A percentile compares a stretch with the other conserved stretches of the same genome.
Evolutionary conservation across 495 filamentous ascomycete genomes (phyloP).

Genomic region (Stereocaulon alpinum): DNA sequence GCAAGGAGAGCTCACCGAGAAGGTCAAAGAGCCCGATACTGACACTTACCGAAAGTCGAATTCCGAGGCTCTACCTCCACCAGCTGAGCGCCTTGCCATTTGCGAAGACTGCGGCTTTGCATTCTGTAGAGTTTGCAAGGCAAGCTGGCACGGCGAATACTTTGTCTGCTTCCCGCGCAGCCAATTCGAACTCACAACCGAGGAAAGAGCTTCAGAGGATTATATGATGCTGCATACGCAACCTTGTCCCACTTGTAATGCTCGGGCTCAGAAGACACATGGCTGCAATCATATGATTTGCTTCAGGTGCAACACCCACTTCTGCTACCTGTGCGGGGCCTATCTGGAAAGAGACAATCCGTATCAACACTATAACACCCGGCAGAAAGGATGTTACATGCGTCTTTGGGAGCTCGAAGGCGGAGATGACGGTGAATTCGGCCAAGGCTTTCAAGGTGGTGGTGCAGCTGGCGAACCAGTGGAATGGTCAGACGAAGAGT

Average conservation of each 20-base stretch:
- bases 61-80: conserved; percentile 34
- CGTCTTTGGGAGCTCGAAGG: conserved; percentile 82
- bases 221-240: conserved; percentile 74
- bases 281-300: conserved; percentile 99
- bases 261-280: conserved; percentile 75
- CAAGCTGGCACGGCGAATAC: conserved; percentile 86
- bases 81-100: conserved; percentile 58
- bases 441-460: conserved; percentile 42
- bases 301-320: conserved; percentile 79
- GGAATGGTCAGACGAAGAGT: conserved; percentile 22
- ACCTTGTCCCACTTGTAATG: conserved; percentile 81
- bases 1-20: background rate
- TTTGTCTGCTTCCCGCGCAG: conserved; percentile 49
- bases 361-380: conserved; percentile 77
- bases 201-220: conserved; percentile 74
- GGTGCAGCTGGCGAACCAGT: background rate
- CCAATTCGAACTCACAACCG: conserved; percentile 57
- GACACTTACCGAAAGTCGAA: conserved; percentile 20
- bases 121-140: conserved; percentile 66
- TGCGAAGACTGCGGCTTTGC: conserved; percentile 88
- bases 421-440: conserved; percentile 61
- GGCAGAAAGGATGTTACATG: conserved; percentile 58
- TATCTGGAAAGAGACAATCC: conserved; percentile 78
- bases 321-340: conserved; percentile 86
- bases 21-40: background rate